phyloP scores from a whole-genome alignment of 805 yeast species.

The Yueomyces sinensis region DNA sequence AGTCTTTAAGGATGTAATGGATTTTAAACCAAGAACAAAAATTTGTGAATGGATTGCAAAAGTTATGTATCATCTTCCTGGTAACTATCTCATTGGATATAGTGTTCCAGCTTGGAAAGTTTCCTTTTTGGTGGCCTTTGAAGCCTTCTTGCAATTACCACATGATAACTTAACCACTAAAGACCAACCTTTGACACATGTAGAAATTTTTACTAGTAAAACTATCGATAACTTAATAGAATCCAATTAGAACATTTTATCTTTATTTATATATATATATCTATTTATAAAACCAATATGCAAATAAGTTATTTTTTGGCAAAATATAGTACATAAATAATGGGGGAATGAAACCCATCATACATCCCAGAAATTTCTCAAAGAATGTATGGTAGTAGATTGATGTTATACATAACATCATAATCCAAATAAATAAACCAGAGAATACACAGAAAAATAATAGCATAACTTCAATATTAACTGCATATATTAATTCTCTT shows the following conservation, averaged over 20 bases:
- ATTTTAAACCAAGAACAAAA: slow-evolving; percentile 3
- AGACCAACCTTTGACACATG: not conserved
- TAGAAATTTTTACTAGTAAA: slow-evolving; percentile 11
- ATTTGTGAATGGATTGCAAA: slow-evolving; percentile 10
- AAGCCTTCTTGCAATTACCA: slow-evolving; percentile 5
- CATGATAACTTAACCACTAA: not conserved
- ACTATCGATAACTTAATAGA: slow-evolving; percentile 6
- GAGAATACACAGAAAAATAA: slow-evolving; percentile 2
- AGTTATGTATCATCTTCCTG: slow-evolving; percentile 11
- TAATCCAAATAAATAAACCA: slow-evolving; percentile 39
- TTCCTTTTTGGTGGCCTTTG: slow-evolving; percentile 7
- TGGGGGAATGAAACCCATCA: slow-evolving; percentile 46
- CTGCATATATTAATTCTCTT: slow-evolving; percentile 2
- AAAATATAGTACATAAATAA: no score
- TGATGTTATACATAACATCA: slow-evolving; percentile 52
- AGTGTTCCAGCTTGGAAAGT: slow-evolving; percentile 15
- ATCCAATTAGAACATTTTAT: no score
- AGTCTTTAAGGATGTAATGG: slow-evolving; percentile 3
- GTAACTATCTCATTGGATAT: slow-evolving; percentile 13
- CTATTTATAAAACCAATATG: no score
- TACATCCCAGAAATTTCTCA: slow-evolving; percentile 63
- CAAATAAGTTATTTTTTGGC: no score
- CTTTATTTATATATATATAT: no score
- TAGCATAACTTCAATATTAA: slow-evolving; percentile 2
- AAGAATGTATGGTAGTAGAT: slow-evolving; percentile 66